Base-by-base conservation (phyloP, 1,284 basidiomycete genomes). In the Austroboletus niveus region DNA sequence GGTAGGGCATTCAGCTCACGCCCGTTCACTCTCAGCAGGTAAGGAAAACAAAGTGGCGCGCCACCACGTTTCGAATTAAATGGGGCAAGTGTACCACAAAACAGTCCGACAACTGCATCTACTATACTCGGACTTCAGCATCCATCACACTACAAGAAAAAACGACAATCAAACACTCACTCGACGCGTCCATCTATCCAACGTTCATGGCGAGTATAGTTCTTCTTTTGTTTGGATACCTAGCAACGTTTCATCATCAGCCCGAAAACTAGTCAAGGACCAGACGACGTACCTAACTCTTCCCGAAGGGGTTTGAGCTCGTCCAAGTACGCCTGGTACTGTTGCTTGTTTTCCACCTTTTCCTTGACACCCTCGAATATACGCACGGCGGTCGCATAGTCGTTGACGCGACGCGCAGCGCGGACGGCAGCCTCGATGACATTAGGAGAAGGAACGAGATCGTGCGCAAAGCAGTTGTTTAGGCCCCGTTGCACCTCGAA, bases 401-500 rank as follows among this genome's bases (percentile, higher is more conserved):
- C 94, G 75, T 98, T 91, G 59, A 98, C 94, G 64, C 94, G 85
- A 62, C 96, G 82, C 36, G 92, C 84, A 48, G 94, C 94, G 55
- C 86, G 84, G 58, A 98, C 79, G 39, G 95, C 95, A 56, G 90
- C 88, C 76, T 95, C 93, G 57, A 98, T 79, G 62, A 98, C 94
- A 52, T 82, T 76, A 43, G 92, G 85, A 9, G 93, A 86, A 9
- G 96, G 96, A 27, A 99, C 97, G 57, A 99, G 83, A 73, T 99
- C 96, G 74, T 99, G 96, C 2, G 96, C 92, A 70, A 99, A 99
- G 76, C 94, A 97, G 82, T 99, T 99, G 83, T 99, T 99, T 62
- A 99, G 80, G 44, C 96, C 96, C 55, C 96, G 90, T 75, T 98
- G 94, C 60, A 96, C 88, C 78, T 98, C 95, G 70, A 98, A 98